Evolutionary conservation across 495 filamentous ascomycete genomes (phyloP), one percentile per base, ranked within the genome.

Genomic region (Tuber microsphaerosporum): DNA sequence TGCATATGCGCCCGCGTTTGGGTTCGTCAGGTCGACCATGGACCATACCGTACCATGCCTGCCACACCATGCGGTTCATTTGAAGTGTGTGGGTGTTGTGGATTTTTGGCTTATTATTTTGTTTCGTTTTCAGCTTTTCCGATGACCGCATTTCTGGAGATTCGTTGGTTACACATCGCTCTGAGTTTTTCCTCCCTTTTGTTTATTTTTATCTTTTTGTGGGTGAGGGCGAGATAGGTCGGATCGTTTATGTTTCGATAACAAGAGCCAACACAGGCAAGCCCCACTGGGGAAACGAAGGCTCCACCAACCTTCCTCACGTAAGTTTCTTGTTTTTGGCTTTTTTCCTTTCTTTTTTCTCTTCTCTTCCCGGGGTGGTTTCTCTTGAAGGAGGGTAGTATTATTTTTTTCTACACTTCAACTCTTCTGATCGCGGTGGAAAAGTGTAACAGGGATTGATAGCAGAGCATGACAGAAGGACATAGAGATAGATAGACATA

Each of bases 251-350:
- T 65, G 56, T 65, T 65, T 34, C 56, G 56, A 65, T 65, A 65
- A 65, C 56, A 31, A 10, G 56, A 65, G 56, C 56, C 56, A 65
- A 65, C 56, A 65, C 34, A 1, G 31, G 56, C 56, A 65, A 65
- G 56, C 56, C 26, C 56, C 56, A 16, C 31, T 19, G 56, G 56
- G 17, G 56, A 65, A 65, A 65, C 56, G 56, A 65, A 65, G 14
- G 56, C 10, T 65, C 12, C 56, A 65, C 56, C 26, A 65, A 34
- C 56, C 56, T 65, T 4, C 48, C 56, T 65, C 56, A 65, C 56
- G 56, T 65, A 65, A 65, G 26, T 34, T 65, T 65, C 56, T 65
- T 65, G 56, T 65, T 65, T 65, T 65, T 34, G 31, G 56, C 56
- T 65, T 34, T 65, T 65, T 19, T 65, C 34, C 17, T 65, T 31